Evolutionary conservation across 305 asterid genomes (phyloP).

Genomic region (Fraxinus xanthoxyloides): DNA sequence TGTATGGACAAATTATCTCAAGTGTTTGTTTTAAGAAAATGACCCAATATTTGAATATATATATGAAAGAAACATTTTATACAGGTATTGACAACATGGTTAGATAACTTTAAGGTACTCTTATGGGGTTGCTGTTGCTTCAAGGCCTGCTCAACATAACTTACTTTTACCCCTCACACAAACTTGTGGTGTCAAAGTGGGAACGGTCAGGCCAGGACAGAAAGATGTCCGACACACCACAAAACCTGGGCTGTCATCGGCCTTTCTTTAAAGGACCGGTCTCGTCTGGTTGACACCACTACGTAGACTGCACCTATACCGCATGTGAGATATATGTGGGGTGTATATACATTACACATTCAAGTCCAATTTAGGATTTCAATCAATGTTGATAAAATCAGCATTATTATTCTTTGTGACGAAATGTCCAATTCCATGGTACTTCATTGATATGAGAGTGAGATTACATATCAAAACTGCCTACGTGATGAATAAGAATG

Average conservation of each 20-base stretch:
- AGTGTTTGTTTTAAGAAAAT: constrained; percentile 21
- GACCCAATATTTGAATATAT: constrained; percentile 18
- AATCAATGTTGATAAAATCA: constrained; percentile 11
- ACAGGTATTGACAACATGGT: background rate
- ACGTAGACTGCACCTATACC: background rate
- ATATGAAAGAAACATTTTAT: constrained; percentile 9
- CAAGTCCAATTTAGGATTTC: constrained; percentile 7
- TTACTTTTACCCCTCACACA: background rate
- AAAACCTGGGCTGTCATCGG: background rate
- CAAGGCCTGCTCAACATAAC: constrained; percentile 1
- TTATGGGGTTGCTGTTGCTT: background rate
- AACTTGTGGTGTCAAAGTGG: background rate
- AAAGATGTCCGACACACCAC: background rate
- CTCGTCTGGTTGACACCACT: background rate
- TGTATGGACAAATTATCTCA: constrained; percentile 17
- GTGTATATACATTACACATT: constrained; percentile 5
- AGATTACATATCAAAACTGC: background rate
- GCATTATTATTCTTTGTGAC: constrained; percentile 10
- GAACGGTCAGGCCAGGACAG: background rate
- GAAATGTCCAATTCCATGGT: constrained; percentile 12
- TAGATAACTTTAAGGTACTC: background rate
- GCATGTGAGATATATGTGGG: background rate
- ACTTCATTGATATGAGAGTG: constrained; percentile 9
- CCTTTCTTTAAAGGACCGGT: background rate
- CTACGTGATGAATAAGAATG: constrained; percentile 31